Evolutionary conservation across 1,284 basidiomycete genomes (phyloP), one percentile per base, ranked within the genome.

Genomic region (Irpex rosettiformis): DNA sequence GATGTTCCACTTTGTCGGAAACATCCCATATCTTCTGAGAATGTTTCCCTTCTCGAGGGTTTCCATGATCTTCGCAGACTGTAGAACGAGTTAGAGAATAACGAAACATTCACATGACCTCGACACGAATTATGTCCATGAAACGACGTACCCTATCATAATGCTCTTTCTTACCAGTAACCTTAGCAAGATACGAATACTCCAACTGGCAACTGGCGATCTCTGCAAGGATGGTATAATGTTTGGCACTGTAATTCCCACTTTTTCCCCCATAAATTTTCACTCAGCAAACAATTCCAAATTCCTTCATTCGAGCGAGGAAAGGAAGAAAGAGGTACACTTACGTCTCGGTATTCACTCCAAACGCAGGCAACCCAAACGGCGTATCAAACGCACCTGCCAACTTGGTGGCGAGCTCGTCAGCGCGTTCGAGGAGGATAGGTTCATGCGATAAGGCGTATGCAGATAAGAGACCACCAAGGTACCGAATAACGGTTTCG

Each of bases 401-500:
- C 0, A 87, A 74, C 37, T 74, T 67, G 2, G 65, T 63, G 0
- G 77, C 84, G 1, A 87, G 73, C 16, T 80, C 76, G 52, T 84
- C 80, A 0, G 85, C 84, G 4, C 78, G 78, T 2, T 70, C 62
- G 3, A 84, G 73, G 0, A 85, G 70, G 1, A 82, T 67, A 1
- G 75, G 71, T 61, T 88, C 83, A 16, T 76, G 76, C 0, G 86
- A 85, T 0, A 91, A 76, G 25, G 88, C 85, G 65, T 89, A 86
- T 0, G 87, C 88, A 8, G 87, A 84, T 2, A 91, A 75, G 1
- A 89, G 70, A 7, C 88, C 88, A 8, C 89, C 89, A 7, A 92
- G 79, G 69, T 90, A 90, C 2, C 88, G 84, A 64, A 91, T 91
- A 48, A 83, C 81, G 0, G 88, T 91, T 69, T 92, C 89, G 65